phyloP scores from a whole-genome alignment of 129 eudicot genomes.

The Erigeron canadensis region DNA sequence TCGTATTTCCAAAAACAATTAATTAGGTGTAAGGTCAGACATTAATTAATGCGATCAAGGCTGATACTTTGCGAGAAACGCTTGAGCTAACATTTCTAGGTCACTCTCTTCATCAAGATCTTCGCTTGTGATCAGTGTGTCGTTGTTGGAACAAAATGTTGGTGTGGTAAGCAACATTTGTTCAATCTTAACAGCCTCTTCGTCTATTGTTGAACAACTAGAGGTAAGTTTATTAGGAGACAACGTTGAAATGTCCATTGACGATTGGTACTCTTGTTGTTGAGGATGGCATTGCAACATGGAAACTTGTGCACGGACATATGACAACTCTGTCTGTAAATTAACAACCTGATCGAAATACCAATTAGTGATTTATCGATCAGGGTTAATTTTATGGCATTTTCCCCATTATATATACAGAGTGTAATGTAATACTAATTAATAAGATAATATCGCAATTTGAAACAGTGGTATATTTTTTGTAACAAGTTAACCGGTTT shows the following conservation, averaged over 20 bases:
- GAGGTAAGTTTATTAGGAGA: slow-evolving; percentile 12
- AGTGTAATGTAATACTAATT: no score
- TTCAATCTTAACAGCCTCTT: no score
- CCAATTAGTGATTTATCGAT: background rate
- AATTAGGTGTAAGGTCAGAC: no score
- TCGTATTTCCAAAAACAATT: no score
- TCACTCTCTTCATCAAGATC: slow-evolving; percentile 43
- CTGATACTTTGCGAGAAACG: slow-evolving; percentile 46
- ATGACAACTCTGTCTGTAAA: slow-evolving; percentile 69
- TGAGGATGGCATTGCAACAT: slow-evolving; percentile 35
- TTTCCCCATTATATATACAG: no score
- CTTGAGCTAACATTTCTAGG: slow-evolving; percentile 53
- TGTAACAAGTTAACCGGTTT: no score
- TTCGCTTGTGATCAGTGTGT: slow-evolving; percentile 25
- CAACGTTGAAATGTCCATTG: background rate
- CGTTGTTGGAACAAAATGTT: slow-evolving; percentile 13
- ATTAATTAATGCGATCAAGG: slow-evolving; percentile 8
- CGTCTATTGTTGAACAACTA: slow-evolving; percentile 14
- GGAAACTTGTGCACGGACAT: slow-evolving; percentile 53
- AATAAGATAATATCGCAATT: no score
- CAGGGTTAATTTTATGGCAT: no score
- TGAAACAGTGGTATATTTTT: no score
- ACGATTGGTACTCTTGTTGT: background rate
- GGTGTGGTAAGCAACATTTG: slow-evolving; percentile 25
- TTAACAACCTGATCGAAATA: slow-evolving; percentile 52